Conservation (phyloP, 169 alveolate genomes). For the Eimeria tenella region DNA sequence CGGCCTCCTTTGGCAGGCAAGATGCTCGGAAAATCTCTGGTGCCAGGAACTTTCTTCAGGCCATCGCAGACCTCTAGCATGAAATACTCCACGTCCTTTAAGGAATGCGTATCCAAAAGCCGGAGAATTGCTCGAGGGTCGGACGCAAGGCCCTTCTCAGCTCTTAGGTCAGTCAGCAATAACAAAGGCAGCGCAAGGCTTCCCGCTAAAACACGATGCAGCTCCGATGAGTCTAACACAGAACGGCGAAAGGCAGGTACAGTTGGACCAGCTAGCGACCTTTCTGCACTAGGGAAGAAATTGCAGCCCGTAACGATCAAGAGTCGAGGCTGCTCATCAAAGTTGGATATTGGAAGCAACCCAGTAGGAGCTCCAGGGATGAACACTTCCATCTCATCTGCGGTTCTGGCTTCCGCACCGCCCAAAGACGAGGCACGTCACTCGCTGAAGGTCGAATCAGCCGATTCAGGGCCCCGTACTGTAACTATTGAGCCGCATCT, state of each 20-base stretch:
- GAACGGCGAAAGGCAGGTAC: not conserved
- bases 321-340: not conserved
- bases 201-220: not conserved
- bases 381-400: not conserved
- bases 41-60: not conserved
- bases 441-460: not conserved
- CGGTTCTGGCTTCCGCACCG: not conserved
- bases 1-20: not conserved
- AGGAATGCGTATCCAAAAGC: no score
- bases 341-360: no score
- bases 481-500: not conserved
- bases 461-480: not conserved
- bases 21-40: not conserved
- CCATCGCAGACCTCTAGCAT: no score
- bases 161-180: not conserved
- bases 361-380: not conserved
- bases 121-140: not conserved
- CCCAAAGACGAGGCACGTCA: not conserved
- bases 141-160: not conserved
- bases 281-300: slow-evolving; percentile 12
- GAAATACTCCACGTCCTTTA: no score
- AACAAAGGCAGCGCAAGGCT: not conserved
- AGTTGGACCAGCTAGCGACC: not conserved
- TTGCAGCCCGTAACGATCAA: not conserved
- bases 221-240: not conserved